Conservation (phyloP, 2,329 filamentous ascomycete species). For the Stagonosporopsis tanaceti region DNA sequence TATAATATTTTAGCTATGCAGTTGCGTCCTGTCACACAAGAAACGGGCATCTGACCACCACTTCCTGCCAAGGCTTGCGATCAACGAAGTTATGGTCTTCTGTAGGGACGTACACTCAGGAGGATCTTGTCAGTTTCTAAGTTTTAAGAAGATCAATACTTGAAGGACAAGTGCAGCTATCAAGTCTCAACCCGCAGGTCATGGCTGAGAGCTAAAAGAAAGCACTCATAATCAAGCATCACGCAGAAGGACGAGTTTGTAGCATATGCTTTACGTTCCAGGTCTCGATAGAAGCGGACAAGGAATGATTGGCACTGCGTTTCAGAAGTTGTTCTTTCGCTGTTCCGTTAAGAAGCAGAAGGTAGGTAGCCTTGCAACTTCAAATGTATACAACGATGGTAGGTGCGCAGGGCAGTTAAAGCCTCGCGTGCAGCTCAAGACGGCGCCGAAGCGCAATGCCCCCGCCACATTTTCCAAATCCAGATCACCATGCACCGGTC, state of each 20-base stretch:
- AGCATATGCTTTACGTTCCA: constrained; percentile 18
- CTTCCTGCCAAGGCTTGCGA: no score
- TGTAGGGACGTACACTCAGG: no score
- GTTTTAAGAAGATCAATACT: background rate
- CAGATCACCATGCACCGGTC: constrained; percentile 3
- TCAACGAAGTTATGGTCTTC: no score
- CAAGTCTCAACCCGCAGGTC: background rate
- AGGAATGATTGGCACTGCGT: constrained; percentile 50
- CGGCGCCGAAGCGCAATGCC: background rate
- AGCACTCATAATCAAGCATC: background rate
- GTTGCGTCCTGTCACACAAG: background rate
- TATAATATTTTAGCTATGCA: background rate
- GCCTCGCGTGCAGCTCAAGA: background rate
- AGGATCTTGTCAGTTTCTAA: no score
- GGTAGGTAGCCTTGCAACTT: constrained; percentile 35
- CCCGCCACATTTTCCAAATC: background rate
- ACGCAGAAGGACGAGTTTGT: background rate
- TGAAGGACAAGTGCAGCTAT: background rate
- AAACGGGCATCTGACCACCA: background rate
- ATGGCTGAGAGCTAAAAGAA: background rate
- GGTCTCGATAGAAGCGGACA: constrained; percentile 31
- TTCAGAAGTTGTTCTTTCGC: constrained; percentile 46
- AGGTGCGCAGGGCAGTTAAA: background rate
- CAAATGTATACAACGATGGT: constrained; percentile 39
- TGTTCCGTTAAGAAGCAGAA: constrained; percentile 45